Evolutionary conservation across 768 basidiomycete species (phyloP).

Genomic region (Calocera cornea): DNA sequence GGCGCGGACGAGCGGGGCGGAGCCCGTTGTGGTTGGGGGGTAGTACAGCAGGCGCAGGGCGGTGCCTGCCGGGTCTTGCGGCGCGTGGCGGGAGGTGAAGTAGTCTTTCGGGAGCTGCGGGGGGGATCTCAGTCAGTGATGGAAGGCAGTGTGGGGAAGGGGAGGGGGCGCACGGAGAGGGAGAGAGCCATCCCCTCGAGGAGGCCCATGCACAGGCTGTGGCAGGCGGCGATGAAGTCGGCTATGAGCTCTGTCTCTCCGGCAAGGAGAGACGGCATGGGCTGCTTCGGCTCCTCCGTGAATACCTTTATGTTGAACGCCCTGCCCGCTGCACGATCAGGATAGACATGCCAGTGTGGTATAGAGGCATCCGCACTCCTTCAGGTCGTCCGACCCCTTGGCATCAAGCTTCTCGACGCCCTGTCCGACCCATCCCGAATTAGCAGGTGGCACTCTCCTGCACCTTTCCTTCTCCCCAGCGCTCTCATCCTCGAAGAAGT

Average conservation of each 20-base stretch:
- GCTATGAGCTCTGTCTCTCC: neutral
- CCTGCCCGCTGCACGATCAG: neutral
- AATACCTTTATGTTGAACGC: slow-evolving; percentile 14
- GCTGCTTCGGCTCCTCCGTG: slow-evolving; percentile 9
- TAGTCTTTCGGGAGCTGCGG: slow-evolving; percentile 11
- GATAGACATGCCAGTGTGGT: neutral
- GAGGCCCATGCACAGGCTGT: slow-evolving; percentile 11
- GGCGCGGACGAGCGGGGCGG: slow-evolving; percentile 14
- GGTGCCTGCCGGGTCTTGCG: slow-evolving; percentile 5
- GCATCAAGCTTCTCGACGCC: slow-evolving; percentile 10
- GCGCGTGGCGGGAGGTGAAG: slow-evolving; percentile 12
- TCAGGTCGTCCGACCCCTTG: slow-evolving; percentile 8
- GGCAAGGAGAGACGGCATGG: slow-evolving; percentile 9
- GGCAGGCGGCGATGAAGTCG: slow-evolving; percentile 12
- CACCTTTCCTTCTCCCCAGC: slow-evolving; percentile 10
- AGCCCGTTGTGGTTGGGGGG: slow-evolving; percentile 6
- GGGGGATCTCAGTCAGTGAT: neutral
- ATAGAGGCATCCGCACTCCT: slow-evolving; percentile 7
- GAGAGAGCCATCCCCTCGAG: slow-evolving; percentile 12
- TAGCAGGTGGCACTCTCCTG: slow-evolving; percentile 11
- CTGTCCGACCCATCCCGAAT: neutral
- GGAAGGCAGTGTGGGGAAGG: neutral
- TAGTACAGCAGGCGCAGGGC: slow-evolving; percentile 14
- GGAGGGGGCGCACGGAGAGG: slow-evolving; percentile 2
- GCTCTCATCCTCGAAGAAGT: slow-evolving; percentile 13